Base-by-base conservation (phyloP, 2,329 filamentous ascomycete species). In the Aspergillus hiratsukae region DNA sequence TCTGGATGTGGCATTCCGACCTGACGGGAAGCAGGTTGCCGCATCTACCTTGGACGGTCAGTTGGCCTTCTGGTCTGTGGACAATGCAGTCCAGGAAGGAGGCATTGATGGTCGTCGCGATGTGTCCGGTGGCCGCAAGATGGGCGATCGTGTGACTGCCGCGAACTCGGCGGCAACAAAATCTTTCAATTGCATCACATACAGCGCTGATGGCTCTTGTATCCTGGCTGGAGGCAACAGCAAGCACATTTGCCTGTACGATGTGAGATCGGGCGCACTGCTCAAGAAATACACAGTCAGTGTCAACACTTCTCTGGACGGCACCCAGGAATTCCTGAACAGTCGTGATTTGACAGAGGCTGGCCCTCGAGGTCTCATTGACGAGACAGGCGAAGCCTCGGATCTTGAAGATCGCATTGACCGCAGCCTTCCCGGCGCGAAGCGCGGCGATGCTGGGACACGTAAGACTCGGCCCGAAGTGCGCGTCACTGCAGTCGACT, bases 161-260 rank as follows among this genome's bases (percentile, higher is more conserved):
- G 94, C 94, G 48, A 97, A 96, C 67, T 87, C 89, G 2, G 84
- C 91, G 1, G 91, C 91, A 40, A 96, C 90, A 45, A 99, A 99
- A 72, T 88, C 86, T 62, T 99, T 96, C 77, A 87, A 84, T 67
- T 89, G 88, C 6, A 89, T 99, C 62, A 85, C 84, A 53, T 99
- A 97, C 76, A 96, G 91, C 71, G 88, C 90, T 1, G 94, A 99
- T 69, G 94, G 94, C 11, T 89, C 86, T 60, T 97, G 94, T 66
- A 80, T 99, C 10, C 80, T 99, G 43, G 94, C 93, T 0, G 92
- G 86, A 49, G 94, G 94, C 31, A 96, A 94, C 80, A 97, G 91
- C 86, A 99, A 99, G 77, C 97, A 96, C 73, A 97, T 99, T 52
- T 97, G 94, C 71, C 75, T 99, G 56, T 99, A 99, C 76, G 93